Evolutionary conservation across 352 stramenopile species (phyloP).

Genomic region (Globisporangium sylvaticum): DNA sequence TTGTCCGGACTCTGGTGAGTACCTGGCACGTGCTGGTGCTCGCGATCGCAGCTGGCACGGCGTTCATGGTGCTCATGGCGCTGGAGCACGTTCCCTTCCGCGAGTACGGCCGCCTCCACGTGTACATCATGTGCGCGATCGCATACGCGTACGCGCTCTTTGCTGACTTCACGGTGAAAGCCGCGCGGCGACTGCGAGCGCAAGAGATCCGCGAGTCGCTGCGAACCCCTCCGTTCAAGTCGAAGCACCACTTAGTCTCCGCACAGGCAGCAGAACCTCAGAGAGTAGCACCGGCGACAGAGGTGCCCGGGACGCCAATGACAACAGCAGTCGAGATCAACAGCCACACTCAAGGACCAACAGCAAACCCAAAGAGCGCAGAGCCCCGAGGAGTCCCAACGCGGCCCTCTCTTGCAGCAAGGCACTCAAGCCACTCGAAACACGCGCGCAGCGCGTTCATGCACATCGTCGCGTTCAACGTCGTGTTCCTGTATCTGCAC

Average conservation of each 20-base stretch:
- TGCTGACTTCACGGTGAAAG: background rate
- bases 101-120: slow-evolving; percentile 6
- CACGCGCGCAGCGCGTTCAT: slow-evolving; percentile 9
- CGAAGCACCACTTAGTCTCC: background rate
- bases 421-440: slow-evolving; percentile 8
- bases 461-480: slow-evolving; percentile 15
- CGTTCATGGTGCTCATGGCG: slow-evolving; percentile 2
- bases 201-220: background rate
- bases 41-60: background rate
- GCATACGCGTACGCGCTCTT: slow-evolving; percentile 8
- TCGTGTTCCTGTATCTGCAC: slow-evolving; percentile 24
- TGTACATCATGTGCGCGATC: slow-evolving; percentile 10
- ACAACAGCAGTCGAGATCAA: background rate
- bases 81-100: background rate
- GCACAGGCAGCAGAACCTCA: background rate
- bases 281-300: background rate
- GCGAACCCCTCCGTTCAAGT: background rate
- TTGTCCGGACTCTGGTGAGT: slow-evolving; percentile 5
- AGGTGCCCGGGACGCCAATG: background rate
- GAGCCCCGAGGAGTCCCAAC: background rate
- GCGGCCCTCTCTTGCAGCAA: background rate
- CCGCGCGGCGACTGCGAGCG: background rate
- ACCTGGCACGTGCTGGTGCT: slow-evolving; percentile 7
- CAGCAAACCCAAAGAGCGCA: background rate
- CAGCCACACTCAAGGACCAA: background rate